phyloP scores from a whole-genome alignment of 257 asterid genomes.

The Capsicum chinense region DNA sequence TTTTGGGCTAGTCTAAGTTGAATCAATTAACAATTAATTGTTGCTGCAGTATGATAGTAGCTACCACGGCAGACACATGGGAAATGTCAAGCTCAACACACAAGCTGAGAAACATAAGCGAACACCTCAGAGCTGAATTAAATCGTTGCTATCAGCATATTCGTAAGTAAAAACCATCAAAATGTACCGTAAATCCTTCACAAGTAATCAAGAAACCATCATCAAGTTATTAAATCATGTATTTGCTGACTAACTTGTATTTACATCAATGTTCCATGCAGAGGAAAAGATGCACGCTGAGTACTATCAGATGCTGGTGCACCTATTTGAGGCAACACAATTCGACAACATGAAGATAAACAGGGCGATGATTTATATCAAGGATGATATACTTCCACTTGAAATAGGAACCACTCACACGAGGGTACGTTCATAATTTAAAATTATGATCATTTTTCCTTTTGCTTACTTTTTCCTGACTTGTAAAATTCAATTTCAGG shows the following conservation, averaged over 20 bases:
- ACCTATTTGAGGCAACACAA: slow-evolving; percentile 60
- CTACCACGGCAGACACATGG: slow-evolving; percentile 64
- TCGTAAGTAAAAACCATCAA: slow-evolving; percentile 39
- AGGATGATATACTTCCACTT: slow-evolving; percentile 66
- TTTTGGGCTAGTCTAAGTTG: neutral
- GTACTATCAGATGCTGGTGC: slow-evolving; percentile 56
- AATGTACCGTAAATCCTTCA: neutral
- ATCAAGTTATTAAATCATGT: neutral
- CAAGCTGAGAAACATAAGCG: slow-evolving; percentile 57
- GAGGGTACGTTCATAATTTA: slow-evolving; percentile 46
- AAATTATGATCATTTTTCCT: neutral
- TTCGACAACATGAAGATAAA: slow-evolving; percentile 68
- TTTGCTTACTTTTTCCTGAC: neutral
- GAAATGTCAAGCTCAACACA: slow-evolving; percentile 67
- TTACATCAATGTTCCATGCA: slow-evolving; percentile 34
- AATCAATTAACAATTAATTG: neutral
- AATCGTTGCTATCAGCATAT: slow-evolving; percentile 55
- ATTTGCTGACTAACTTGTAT: slow-evolving; percentile 23
- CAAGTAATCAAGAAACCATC: neutral
- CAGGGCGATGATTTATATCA: slow-evolving; percentile 55
- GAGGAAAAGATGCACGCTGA: slow-evolving; percentile 65
- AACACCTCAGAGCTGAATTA: slow-evolving; percentile 62
- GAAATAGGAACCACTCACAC: slow-evolving; percentile 50
- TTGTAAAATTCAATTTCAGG: slow-evolving; percentile 48
- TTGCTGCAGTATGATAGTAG: slow-evolving; percentile 49